phyloP scores from a whole-genome alignment of 495 filamentous ascomycete species.

The Neurospora terricola region DNA sequence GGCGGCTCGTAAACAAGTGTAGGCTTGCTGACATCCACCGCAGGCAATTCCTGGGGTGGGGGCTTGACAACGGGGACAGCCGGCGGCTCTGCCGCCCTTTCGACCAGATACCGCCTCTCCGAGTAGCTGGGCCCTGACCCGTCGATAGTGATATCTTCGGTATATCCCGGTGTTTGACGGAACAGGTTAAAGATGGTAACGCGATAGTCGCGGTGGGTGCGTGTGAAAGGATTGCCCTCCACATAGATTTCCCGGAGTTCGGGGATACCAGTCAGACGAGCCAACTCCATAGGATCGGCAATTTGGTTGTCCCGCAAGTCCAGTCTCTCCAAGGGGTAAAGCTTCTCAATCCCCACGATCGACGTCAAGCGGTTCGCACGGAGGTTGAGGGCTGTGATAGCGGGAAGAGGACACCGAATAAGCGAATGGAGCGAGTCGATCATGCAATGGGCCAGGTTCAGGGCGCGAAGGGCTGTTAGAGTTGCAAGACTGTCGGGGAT shows the following conservation, averaged over 20 bases:
- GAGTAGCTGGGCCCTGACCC: conserved; percentile 66
- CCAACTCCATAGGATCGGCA: conserved; percentile 81
- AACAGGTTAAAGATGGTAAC: conserved; percentile 94
- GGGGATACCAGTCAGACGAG: conserved; percentile 79
- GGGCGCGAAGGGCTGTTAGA: conserved; percentile 69
- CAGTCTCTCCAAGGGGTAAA: conserved; percentile 78
- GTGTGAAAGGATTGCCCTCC: conserved; percentile 78
- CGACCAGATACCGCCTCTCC: conserved; percentile 77
- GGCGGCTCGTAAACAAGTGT: conserved; percentile 41
- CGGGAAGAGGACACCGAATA: conserved; percentile 75
- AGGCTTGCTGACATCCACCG: conserved; percentile 55
- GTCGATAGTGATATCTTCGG: conserved; percentile 86
- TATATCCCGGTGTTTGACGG: conserved; percentile 80
- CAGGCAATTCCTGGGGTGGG: conserved; percentile 44
- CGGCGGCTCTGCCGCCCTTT: conserved; percentile 64
- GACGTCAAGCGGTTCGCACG: conserved; percentile 81
- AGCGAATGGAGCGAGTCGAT: conserved; percentile 90
- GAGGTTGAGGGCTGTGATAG: conserved; percentile 87
- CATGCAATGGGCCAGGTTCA: conserved; percentile 95
- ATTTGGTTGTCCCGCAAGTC: conserved; percentile 89
- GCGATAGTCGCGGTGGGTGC: conserved; percentile 75
- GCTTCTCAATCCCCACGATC: conserved; percentile 80
- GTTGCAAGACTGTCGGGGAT: conserved; percentile 81
- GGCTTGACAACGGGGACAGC: conserved; percentile 68
- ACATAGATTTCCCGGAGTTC: conserved; percentile 90